Percentiles rank a stretch among this genome's conserved stretches.
Conservation (phyloP, 257 asterid genomes). For the Thymus quinquecostatus region DNA sequence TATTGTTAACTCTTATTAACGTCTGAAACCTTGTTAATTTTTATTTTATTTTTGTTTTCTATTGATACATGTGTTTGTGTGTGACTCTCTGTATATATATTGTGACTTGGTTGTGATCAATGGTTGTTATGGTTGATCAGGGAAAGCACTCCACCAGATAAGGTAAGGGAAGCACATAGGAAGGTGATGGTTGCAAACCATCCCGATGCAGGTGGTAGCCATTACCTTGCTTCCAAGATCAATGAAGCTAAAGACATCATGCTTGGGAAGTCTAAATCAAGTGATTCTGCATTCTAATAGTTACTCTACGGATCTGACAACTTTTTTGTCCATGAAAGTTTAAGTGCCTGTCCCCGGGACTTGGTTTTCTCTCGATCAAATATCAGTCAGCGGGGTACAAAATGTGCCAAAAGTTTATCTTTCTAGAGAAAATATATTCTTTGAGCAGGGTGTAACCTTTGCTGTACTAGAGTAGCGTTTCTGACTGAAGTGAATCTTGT, state of each 20-base stretch:
- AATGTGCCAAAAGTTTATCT: neutral
- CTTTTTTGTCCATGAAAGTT: slow-evolving; percentile 27
- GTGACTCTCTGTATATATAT: too few relatives aligned
- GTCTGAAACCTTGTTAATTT: neutral
- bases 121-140: slow-evolving; percentile 37
- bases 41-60: neutral
- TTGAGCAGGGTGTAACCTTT: slow-evolving; percentile 24
- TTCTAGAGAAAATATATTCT: slow-evolving; percentile 8
- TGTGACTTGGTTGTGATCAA: too few relatives aligned
- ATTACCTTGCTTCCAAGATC: slow-evolving; percentile 86
- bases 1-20: neutral
- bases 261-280: slow-evolving; percentile 66
- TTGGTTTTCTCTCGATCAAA: slow-evolving; percentile 1
- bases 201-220: slow-evolving; percentile 98
- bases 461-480: slow-evolving; percentile 16
- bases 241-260: slow-evolving; percentile 80
- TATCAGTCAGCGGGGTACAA: neutral
- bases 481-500: slow-evolving; percentile 8
- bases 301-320: slow-evolving; percentile 11
- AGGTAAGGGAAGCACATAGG: slow-evolving; percentile 91
- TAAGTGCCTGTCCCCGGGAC: neutral
- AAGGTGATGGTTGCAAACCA: slow-evolving; percentile 94
- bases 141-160: slow-evolving; percentile 71
- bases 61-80: too few relatives aligned
- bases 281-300: slow-evolving; percentile 68